Conservation (phyloP, 2,329 filamentous ascomycete species). For the Helotiales sp. region DNA sequence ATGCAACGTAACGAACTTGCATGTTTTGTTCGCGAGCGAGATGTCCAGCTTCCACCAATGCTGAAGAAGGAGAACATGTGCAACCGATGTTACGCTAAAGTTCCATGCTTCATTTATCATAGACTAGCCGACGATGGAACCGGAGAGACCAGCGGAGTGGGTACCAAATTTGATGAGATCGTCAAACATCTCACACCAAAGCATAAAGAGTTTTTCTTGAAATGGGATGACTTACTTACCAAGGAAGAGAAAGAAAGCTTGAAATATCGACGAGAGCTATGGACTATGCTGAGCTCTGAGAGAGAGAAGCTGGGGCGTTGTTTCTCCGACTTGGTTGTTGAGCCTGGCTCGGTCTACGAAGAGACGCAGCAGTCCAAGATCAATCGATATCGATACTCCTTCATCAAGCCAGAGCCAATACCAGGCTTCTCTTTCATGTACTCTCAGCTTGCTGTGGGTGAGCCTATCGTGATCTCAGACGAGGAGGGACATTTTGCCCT, state of each 20-base stretch:
- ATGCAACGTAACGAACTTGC: conserved; percentile 92
- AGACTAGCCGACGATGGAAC: conserved; percentile 83
- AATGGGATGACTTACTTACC: conserved; percentile 91
- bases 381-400: conserved; percentile 86
- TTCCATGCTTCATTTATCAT: conserved; percentile 90
- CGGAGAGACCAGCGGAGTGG: conserved; percentile 77
- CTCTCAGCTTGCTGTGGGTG: conserved; percentile 82
- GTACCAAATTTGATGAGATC: conserved; percentile 78
- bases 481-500: conserved; percentile 94
- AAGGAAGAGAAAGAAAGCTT: conserved; percentile 92
- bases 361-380: conserved; percentile 75
- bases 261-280: conserved; percentile 84
- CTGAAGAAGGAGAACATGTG: conserved; percentile 80
- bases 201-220: conserved; percentile 84
- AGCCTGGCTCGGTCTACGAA: conserved; percentile 72
- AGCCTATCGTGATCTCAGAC: conserved; percentile 95
- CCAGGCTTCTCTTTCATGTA: conserved; percentile 81
- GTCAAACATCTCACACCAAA: conserved; percentile 73
- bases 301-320: conserved; percentile 87
- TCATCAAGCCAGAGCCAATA: conserved; percentile 66
- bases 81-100: conserved; percentile 85
- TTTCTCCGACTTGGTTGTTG: conserved; percentile 83
- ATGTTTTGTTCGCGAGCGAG: conserved; percentile 78
- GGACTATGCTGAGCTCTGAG: conserved; percentile 91
- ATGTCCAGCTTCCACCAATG: conserved; percentile 80